These are phyloP conservation scores for Xerocomus spinulosus DNA, from an alignment of 768 basidiomycete genomes.

Conservation along the genomic window DNA sequence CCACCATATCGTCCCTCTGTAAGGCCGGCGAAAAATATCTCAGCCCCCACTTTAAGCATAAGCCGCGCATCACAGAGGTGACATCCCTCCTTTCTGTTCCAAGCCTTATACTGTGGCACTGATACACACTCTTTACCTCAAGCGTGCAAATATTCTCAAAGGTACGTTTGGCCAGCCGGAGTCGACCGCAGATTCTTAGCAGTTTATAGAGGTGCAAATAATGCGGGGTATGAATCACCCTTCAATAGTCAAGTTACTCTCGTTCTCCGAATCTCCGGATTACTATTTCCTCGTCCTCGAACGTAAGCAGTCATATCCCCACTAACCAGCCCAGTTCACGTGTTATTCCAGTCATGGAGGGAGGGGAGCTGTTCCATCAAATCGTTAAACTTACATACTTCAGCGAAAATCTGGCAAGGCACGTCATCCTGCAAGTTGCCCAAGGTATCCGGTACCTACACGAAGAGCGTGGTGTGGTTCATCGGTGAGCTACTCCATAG, in stretches of 20 bases:
- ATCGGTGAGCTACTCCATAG: constrained; percentile 48
- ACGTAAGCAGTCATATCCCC: constrained; percentile 44
- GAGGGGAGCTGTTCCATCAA: constrained; percentile 97
- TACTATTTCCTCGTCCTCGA: constrained; percentile 95
- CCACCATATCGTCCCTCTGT: constrained; percentile 28
- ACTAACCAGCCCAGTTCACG: constrained; percentile 7
- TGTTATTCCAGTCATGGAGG: constrained; percentile 74
- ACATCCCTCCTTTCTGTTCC: constrained; percentile 20
- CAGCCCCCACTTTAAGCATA: constrained; percentile 92
- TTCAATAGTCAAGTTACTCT: constrained; percentile 86
- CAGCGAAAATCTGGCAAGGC: constrained; percentile 92
- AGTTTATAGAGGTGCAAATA: constrained; percentile 85
- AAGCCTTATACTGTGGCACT: constrained; percentile 15
- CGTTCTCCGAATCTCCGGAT: constrained; percentile 89
- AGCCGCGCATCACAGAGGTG: constrained; percentile 98
- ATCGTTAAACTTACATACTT: constrained; percentile 99
- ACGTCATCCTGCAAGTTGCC: constrained; percentile 95
- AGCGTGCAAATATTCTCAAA: constrained; percentile 98
- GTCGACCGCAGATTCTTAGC: constrained; percentile 1
- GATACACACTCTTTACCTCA: constrained; percentile 12
- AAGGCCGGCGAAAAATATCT: constrained; percentile 92
- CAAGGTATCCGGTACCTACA: constrained; percentile 93
- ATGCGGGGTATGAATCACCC: constrained; percentile 95
- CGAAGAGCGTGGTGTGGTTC: constrained; percentile 96
- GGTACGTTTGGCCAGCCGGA: constrained; percentile 36